phyloP scores from a whole-genome alignment of 2,329 filamentous ascomycete species.

The Cercospora beticola region DNA sequence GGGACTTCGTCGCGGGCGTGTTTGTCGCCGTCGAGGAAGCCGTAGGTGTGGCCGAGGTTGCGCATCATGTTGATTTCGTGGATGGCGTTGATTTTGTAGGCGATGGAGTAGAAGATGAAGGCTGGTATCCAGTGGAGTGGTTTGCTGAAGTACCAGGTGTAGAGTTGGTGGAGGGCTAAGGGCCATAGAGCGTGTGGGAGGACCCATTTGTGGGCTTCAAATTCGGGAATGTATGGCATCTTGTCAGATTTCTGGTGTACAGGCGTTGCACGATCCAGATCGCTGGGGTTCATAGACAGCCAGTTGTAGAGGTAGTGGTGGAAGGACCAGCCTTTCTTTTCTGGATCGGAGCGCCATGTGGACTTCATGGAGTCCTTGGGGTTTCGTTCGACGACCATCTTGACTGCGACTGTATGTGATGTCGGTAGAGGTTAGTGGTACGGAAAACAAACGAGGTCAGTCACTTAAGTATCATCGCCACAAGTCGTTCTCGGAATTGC shows the following conservation, averaged over 20 bases:
- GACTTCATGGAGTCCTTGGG: conserved; percentile 29
- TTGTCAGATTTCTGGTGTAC: conserved; percentile 45
- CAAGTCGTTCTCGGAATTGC: not conserved
- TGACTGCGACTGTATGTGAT: not conserved
- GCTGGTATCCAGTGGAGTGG: conserved; percentile 36
- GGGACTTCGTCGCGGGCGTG: conserved; percentile 48
- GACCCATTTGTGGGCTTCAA: conserved; percentile 44
- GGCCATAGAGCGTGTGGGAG: conserved; percentile 42
- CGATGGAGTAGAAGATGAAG: conserved; percentile 42
- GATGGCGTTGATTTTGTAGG: conserved; percentile 46
- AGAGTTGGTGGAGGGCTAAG: conserved; percentile 42
- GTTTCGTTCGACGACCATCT: conserved; percentile 5
- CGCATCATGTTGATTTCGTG: conserved; percentile 43
- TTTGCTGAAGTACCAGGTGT: conserved; percentile 35
- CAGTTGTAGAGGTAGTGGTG: conserved; percentile 23
- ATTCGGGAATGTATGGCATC: conserved; percentile 43
- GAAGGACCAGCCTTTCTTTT: conserved; percentile 18
- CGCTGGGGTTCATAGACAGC: conserved; percentile 22
- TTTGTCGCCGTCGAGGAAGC: conserved; percentile 49
- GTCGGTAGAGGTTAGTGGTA: not conserved
- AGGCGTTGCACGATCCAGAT: conserved; percentile 37
- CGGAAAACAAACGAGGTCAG: not conserved
- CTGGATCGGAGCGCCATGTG: conserved; percentile 23
- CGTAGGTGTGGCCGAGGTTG: conserved; percentile 41
- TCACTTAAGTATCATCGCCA: not conserved